A percentile compares a stretch with the other conserved stretches of the same genome.
phyloP scores from a whole-genome alignment of 192 early-diverging fungal species.

The Powellomyces hirtus region DNA sequence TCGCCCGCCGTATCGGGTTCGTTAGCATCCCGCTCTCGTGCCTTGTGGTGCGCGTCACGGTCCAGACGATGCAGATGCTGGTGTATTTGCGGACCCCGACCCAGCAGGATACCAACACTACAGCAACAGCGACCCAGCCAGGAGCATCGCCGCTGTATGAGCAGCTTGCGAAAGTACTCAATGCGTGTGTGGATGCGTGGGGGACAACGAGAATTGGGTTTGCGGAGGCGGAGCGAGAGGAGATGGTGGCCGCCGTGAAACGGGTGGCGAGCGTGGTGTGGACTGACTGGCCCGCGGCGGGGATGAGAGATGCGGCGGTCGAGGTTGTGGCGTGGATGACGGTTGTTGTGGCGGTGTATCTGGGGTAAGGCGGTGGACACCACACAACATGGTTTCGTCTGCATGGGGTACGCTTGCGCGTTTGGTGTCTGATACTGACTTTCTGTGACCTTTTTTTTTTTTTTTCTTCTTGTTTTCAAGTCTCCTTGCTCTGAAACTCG shows the following conservation, averaged over 20 bases:
- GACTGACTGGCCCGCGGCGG: neutral
- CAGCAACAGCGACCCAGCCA: too few species aligned
- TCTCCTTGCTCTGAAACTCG: constrained; percentile 67
- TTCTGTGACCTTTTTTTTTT: neutral
- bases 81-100: constrained; percentile 20
- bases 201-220: neutral
- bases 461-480: constrained; percentile 21
- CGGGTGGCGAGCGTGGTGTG: neutral
- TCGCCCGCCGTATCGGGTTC: constrained; percentile 79
- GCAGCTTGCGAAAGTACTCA: neutral
- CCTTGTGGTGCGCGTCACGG: constrained; percentile 59
- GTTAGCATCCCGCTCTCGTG: constrained; percentile 76
- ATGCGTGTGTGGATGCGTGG: neutral
- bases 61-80: constrained; percentile 52
- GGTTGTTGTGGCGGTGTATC: neutral
- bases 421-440: too few species aligned
- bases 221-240: neutral
- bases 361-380: too few species aligned
- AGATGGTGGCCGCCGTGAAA: neutral
- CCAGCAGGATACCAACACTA: neutral
- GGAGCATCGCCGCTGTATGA: too few species aligned
- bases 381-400: neutral
- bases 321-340: constrained; percentile 1
- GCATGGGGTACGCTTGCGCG: neutral
- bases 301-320: neutral